Percentiles rank a stretch among this genome's conserved stretches.
Evolutionary conservation across 1,284 basidiomycete species (phyloP).

Genomic region (Cystobasidium pallidum): DNA sequence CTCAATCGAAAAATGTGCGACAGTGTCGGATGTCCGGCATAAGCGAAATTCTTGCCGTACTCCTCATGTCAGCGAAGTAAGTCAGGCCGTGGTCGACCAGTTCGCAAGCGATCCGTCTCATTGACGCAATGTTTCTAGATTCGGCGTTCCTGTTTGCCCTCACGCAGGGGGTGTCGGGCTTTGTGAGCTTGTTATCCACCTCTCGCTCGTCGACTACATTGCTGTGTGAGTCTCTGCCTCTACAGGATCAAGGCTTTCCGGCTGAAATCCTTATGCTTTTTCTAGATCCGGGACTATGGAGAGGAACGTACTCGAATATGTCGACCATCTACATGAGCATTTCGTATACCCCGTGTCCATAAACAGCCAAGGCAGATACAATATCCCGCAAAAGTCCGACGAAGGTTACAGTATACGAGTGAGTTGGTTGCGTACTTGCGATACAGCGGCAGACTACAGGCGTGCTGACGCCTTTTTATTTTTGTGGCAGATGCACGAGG

Average conservation of each 20-base stretch:
- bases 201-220: conserved; percentile 83
- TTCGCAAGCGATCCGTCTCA: neutral
- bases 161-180: conserved; percentile 94
- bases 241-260: neutral
- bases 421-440: conserved; percentile 54
- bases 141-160: conserved; percentile 84
- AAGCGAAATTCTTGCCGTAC: conserved; percentile 87
- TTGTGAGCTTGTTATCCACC: conserved; percentile 77
- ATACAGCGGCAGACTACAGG: conserved; percentile 55
- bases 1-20: too few species aligned
- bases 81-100: neutral
- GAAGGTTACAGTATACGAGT: conserved; percentile 57
- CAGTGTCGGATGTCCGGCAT: conserved; percentile 90
- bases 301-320: conserved; percentile 81
- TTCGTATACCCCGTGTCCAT: conserved; percentile 87
- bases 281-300: conserved; percentile 78
- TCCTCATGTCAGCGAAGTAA: conserved; percentile 91
- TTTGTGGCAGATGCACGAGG: conserved; percentile 33
- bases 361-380: conserved; percentile 81
- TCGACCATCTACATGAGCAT: conserved; percentile 90
- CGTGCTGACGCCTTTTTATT: neutral
- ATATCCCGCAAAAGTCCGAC: conserved; percentile 57
- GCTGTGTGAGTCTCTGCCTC: conserved; percentile 60
- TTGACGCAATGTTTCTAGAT: conserved; percentile 59
- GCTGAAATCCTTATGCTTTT: neutral